Percentiles rank a stretch among this genome's conserved stretches.
These are phyloP conservation scores for Trichosanthes cucumerina DNA, from an alignment of 306 rosid species.

Conservation along the genomic window DNA sequence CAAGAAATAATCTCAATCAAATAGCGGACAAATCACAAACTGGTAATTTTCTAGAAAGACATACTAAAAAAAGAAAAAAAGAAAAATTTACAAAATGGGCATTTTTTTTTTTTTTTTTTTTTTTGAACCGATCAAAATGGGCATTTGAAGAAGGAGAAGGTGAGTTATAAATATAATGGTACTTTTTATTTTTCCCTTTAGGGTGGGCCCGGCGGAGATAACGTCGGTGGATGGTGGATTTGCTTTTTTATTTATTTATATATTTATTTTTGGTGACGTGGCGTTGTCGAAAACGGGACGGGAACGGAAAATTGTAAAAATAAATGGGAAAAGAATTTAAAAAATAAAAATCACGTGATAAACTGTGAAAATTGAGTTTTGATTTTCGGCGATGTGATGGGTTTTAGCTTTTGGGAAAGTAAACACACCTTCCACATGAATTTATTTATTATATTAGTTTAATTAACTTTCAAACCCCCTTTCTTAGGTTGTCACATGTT, in stretches of 20 bases:
- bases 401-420: neutral
- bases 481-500: neutral
- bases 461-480: neutral
- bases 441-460: constrained; percentile 3
- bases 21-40: too few relatives aligned
- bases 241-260: neutral
- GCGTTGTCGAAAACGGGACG: neutral
- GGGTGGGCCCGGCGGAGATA: neutral
- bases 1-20: too few relatives aligned
- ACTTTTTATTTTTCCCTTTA: neutral
- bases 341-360: neutral
- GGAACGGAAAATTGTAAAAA: neutral
- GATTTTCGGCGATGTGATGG: neutral
- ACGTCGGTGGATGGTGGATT: neutral
- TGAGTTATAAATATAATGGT: neutral
- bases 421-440: neutral
- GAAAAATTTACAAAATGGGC: too few relatives aligned
- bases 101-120: too few relatives aligned
- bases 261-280: neutral
- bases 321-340: neutral
- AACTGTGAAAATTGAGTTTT: neutral
- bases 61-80: too few relatives aligned
- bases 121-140: too few relatives aligned
- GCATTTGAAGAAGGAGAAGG: neutral
- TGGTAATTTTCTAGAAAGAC: too few relatives aligned